Evolutionary conservation across 73 alveolate genomes (phyloP), one percentile per base, ranked within the genome.

Genomic region (Strombidium stylifer): DNA sequence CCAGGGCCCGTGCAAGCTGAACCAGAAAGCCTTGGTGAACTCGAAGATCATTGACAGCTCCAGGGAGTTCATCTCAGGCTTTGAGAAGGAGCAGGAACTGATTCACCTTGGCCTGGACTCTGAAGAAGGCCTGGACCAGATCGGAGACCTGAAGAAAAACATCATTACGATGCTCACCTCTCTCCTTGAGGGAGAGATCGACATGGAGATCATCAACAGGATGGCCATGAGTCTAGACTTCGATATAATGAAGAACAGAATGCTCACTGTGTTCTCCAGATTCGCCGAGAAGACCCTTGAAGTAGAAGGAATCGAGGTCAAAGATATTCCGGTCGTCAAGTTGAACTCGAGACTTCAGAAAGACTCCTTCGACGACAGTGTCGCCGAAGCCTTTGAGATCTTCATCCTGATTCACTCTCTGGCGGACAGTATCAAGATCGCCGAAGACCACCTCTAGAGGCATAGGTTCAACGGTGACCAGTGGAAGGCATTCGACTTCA

Each of bases 1-100:
- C 32, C 57, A 86, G 48, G 96, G 96, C 4, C 96, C 96, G 1
- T 86, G 96, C 85, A 67, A 53, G 27, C 59, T 52, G 24, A 86
- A 86, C 34, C 76, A 86, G 35, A 53, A 68, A 27, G 80, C 84
- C 10, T 48, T 86, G 20, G 67, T 77, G 23, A 14, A 69, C 12
- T 80, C 83, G 36, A 80, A 80, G 59, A 56, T 69, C 21, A 35
- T 69, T 20, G 83, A 69, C 30, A 25, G 39, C 3, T 40, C 73
- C 48, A 69, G 83, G 53, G 83, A 69, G 36, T 44, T 55, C 21
- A 53, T 69, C 3, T 64, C 83, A 4, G 71, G 71, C 16, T 69
- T 56, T 50, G 62, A 55, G 21, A 69, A 53, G 53, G 57, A 27
- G 23, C 28, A 24, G 1, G 83, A 69, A 24, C 20, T 34, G 16